Percentiles rank a stretch among this genome's conserved stretches.
Evolutionary conservation across 768 basidiomycete genomes (phyloP).

Genomic region (Mrakia hoshinonis): DNA sequence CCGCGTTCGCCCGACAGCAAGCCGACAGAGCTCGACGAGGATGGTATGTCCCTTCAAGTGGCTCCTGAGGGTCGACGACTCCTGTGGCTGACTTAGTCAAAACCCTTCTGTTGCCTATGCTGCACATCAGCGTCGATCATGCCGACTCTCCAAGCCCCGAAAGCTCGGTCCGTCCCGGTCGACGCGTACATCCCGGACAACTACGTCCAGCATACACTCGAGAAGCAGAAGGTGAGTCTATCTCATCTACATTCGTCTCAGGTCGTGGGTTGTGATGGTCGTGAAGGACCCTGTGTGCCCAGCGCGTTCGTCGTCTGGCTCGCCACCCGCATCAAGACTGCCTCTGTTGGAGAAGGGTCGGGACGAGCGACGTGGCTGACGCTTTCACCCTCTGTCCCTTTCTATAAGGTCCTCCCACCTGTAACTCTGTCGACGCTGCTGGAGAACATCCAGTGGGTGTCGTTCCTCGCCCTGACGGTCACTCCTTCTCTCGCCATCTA

Average conservation of each 20-base stretch:
- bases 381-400: too few relatives aligned
- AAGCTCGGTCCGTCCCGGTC: conserved; percentile 15
- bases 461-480: conserved; percentile 59
- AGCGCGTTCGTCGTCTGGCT: background rate
- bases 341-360: too few relatives aligned
- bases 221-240: conserved; percentile 49
- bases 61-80: background rate
- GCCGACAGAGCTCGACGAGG: conserved; percentile 7
- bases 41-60: background rate
- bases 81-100: background rate
- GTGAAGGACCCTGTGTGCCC: background rate
- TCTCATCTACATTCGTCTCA: background rate
- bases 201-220: conserved; percentile 68
- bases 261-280: background rate
- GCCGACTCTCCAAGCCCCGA: conserved; percentile 20
- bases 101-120: background rate
- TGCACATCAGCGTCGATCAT: background rate
- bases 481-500: conserved; percentile 65
- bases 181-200: conserved; percentile 57
- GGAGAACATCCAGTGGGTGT: conserved; percentile 58
- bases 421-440: conserved; percentile 57
- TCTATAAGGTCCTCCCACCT: conserved; percentile 48
- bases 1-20: conserved; percentile 21
- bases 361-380: too few relatives aligned
- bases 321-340: background rate